A percentile compares a stretch with the other conserved stretches of the same genome.
Evolutionary conservation across 1,284 basidiomycete species (phyloP).

Genomic region (Sporisorium graminicola): DNA sequence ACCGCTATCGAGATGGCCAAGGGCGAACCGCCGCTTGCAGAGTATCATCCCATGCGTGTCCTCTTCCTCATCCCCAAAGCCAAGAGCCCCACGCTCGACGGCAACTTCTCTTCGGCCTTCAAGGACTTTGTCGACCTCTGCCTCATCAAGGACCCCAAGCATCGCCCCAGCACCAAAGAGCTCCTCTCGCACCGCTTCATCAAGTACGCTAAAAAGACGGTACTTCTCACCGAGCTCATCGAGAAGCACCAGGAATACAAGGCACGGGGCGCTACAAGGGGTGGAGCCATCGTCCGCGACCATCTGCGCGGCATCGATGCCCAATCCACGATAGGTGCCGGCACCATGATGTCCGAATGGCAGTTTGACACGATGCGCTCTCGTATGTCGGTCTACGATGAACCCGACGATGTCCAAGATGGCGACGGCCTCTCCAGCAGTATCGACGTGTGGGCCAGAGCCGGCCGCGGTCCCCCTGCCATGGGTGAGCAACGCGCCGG

Average conservation of each 20-base stretch:
- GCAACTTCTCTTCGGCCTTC: conserved; percentile 84
- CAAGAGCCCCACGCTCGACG: conserved; percentile 89
- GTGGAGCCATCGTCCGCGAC: conserved; percentile 52
- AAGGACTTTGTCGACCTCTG: conserved; percentile 92
- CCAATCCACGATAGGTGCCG: conserved; percentile 50
- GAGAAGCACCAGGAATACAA: conserved; percentile 72
- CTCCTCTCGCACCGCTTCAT: conserved; percentile 93
- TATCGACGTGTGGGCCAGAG: conserved; percentile 55
- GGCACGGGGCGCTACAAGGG: conserved; percentile 57
- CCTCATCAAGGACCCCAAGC: conserved; percentile 88
- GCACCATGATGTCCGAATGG: conserved; percentile 88
- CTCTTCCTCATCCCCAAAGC: conserved; percentile 74
- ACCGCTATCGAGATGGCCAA: conserved; percentile 72
- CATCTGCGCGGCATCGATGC: conserved; percentile 49
- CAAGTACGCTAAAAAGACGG: conserved; percentile 80
- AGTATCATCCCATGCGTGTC: conserved; percentile 72
- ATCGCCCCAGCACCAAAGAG: conserved; percentile 91
- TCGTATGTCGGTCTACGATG: conserved; percentile 74
- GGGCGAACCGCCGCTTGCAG: conserved; percentile 72
- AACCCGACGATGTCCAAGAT: conserved; percentile 72
- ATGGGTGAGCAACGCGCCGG: conserved; percentile 69
- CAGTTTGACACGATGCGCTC: conserved; percentile 88
- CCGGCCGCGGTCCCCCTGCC: conserved; percentile 60
- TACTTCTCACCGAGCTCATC: conserved; percentile 85
- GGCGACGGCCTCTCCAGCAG: conserved; percentile 69